Conservation (phyloP, 208 protist genomes). For the Crithidia expoeki region DNA sequence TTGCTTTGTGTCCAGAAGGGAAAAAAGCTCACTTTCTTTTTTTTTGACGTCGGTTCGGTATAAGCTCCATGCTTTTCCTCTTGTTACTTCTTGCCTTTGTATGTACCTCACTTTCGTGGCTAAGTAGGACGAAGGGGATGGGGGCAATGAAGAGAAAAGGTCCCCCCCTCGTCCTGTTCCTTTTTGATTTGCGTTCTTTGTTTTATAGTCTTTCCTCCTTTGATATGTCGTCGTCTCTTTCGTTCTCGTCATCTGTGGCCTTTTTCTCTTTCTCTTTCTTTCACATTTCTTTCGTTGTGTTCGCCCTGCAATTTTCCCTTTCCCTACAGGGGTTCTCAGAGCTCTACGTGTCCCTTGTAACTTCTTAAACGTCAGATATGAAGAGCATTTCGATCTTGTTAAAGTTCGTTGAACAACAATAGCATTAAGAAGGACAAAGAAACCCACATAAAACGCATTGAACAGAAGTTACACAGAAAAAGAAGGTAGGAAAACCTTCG, state of each 20-base stretch:
- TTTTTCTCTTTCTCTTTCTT: slow-evolving; percentile 7
- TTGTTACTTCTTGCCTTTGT: slow-evolving; percentile 5
- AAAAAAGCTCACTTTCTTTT: not conserved
- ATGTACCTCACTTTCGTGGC: not conserved
- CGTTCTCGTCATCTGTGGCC: not conserved
- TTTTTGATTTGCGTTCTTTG: not conserved
- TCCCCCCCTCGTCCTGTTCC: not conserved
- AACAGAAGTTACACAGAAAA: not conserved
- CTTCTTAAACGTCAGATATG: not conserved
- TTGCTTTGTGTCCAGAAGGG: not conserved
- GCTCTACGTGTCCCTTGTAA: not conserved
- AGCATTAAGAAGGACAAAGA: not conserved
- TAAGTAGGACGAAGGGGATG: not conserved
- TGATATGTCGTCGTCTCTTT: slow-evolving; percentile 8
- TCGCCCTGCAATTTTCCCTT: not conserved
- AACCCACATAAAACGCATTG: not conserved
- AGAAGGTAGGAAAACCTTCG: not conserved
- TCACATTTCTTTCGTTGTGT: slow-evolving; percentile 4
- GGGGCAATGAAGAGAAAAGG: not conserved
- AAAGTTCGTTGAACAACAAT: not conserved
- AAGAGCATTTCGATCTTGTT: not conserved
- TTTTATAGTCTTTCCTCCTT: not conserved
- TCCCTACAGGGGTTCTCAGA: too few relatives aligned
- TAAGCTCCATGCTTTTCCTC: not conserved
- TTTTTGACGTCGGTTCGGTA: not conserved